Evolutionary conservation across 331 rosid species (phyloP).

Genomic region (Rhamnella rubrinervis): DNA sequence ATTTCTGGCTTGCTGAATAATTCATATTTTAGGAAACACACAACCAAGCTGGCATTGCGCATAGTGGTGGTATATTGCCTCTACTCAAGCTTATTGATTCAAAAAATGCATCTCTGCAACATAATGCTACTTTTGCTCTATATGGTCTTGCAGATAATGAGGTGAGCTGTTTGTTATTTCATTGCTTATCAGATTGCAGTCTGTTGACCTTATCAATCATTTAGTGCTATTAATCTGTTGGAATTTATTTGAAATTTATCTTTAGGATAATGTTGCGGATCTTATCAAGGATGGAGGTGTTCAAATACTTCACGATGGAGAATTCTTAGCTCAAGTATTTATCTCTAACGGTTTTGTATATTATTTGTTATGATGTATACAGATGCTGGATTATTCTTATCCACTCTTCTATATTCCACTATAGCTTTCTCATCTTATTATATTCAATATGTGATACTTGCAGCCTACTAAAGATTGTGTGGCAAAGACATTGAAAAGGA

Average conservation of each 20-base stretch:
- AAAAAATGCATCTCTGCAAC: constrained; percentile 41
- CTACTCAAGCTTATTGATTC: constrained; percentile 31
- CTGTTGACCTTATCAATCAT: background rate
- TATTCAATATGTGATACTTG: constrained; percentile 14
- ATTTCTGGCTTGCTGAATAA: background rate
- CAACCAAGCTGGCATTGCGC: constrained; percentile 44
- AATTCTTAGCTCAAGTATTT: constrained; percentile 31
- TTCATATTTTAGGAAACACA: constrained; percentile 29
- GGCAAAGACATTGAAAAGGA: constrained; percentile 30
- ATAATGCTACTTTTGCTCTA: constrained; percentile 60
- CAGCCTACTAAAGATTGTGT: constrained; percentile 51
- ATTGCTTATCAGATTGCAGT: constrained; percentile 10
- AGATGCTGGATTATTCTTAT: background rate
- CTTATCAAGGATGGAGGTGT: constrained; percentile 26
- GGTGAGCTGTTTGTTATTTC: constrained; percentile 37
- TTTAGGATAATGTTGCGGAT: constrained; percentile 31
- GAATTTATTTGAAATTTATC: constrained; percentile 12
- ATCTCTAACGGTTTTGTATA: background rate
- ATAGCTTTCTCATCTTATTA: background rate
- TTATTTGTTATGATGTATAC: background rate
- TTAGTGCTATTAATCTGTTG: constrained; percentile 1
- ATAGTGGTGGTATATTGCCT: constrained; percentile 30
- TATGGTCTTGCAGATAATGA: constrained; percentile 69
- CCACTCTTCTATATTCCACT: background rate
- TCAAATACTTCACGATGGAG: constrained; percentile 32